Conservation (phyloP, 2,329 filamentous ascomycete genomes). For the Sporothrix sp. region DNA sequence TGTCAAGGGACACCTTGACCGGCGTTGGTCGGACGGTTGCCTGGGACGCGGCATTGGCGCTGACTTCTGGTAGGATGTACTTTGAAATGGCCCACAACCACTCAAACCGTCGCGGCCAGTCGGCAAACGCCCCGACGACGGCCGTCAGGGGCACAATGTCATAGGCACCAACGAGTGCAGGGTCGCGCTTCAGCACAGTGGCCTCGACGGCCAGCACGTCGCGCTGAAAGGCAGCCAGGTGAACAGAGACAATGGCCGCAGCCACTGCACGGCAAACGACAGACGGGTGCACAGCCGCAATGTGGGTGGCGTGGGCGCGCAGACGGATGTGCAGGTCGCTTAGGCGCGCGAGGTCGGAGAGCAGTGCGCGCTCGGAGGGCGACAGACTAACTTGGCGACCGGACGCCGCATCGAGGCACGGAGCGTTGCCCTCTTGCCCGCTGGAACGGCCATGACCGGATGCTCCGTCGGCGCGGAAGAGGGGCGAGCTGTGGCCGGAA, state of each 20-base stretch:
- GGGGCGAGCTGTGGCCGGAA: constrained; percentile 83
- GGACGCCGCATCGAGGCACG: constrained; percentile 8
- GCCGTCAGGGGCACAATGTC: constrained; percentile 86
- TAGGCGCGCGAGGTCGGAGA: constrained; percentile 66
- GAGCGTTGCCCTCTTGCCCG: not conserved
- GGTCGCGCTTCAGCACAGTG: constrained; percentile 64
- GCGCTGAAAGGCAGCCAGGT: constrained; percentile 70
- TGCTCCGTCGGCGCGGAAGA: constrained; percentile 53
- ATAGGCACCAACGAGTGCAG: constrained; percentile 77
- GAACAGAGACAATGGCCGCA: constrained; percentile 61
- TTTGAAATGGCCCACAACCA: constrained; percentile 71
- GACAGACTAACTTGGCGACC: constrained; percentile 44
- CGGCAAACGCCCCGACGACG: constrained; percentile 74
- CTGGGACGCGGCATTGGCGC: constrained; percentile 18
- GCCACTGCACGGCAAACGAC: constrained; percentile 82
- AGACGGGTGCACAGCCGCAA: constrained; percentile 63
- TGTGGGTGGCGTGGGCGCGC: constrained; percentile 53
- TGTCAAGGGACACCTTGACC: constrained; percentile 1
- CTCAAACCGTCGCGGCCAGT: constrained; percentile 73
- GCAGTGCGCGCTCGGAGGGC: constrained; percentile 71
- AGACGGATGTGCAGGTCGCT: constrained; percentile 69
- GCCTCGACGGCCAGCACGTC: constrained; percentile 80
- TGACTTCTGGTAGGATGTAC: constrained; percentile 47
- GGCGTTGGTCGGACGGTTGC: too few species aligned
- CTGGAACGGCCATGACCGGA: constrained; percentile 25